These are phyloP conservation scores for Colletotrichum shisoi DNA, from an alignment of 2,329 filamentous ascomycete species.

Conservation along the genomic window DNA sequence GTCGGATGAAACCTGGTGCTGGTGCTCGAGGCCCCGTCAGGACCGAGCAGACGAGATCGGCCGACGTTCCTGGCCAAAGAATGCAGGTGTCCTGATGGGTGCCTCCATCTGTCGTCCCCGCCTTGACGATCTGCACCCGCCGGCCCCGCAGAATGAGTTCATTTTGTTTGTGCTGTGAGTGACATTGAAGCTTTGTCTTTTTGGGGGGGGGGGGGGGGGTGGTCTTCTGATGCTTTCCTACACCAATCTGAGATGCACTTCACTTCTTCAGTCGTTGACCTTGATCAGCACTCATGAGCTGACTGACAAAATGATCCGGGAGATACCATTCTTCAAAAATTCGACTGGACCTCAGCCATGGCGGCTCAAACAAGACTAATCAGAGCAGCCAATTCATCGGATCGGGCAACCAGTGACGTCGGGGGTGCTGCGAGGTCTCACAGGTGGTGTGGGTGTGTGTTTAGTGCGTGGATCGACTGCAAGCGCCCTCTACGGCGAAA, in stretches of 20 bases:
- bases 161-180: not conserved
- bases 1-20: not conserved
- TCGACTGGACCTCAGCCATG: not conserved
- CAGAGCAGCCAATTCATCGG: conserved; percentile 11
- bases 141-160: conserved; percentile 2
- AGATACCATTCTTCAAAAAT: no score
- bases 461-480: conserved; percentile 17
- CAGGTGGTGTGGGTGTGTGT: conserved; percentile 7
- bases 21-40: not conserved
- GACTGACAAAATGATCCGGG: no score
- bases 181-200: not conserved
- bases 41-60: conserved; percentile 9
- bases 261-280: no score
- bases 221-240: no score
- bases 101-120: not conserved
- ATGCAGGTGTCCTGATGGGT: not conserved
- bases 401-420: conserved; percentile 29
- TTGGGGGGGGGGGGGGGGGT: no score
- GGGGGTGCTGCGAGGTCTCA: not conserved
- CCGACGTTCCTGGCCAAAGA: conserved; percentile 3
- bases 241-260: no score
- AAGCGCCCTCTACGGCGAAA: not conserved
- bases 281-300: no score
- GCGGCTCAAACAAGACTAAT: not conserved
- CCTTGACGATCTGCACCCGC: conserved; percentile 7